Conservation (phyloP, 2,329 filamentous ascomycete species). For the Xenoacremonium recifei region DNA sequence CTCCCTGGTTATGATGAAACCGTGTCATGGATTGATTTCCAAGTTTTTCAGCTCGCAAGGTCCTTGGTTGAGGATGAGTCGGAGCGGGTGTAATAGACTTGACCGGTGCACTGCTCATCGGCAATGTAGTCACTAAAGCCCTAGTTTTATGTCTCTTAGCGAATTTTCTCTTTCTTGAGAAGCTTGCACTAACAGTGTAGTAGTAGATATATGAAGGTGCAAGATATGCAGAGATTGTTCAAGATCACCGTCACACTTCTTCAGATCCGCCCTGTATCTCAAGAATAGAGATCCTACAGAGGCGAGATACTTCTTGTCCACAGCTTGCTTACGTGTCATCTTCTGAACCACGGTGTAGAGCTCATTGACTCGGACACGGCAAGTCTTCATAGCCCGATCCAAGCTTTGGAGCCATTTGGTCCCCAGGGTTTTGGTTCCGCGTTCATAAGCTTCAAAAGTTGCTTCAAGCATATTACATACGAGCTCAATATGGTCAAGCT, state of each 20-base stretch:
- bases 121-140: too few relatives aligned
- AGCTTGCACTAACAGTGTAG: neutral
- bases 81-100: too few relatives aligned
- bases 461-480: slow-evolving; percentile 3
- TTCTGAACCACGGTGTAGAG: neutral
- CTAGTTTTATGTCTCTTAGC: too few relatives aligned
- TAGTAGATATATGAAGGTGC: neutral
- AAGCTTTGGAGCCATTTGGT: neutral
- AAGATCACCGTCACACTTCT: neutral
- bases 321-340: neutral
- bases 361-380: neutral
- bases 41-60: too few relatives aligned
- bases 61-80: too few relatives aligned
- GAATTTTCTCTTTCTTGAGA: too few relatives aligned
- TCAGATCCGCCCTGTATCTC: slow-evolving; percentile 1
- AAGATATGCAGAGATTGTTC: slow-evolving; percentile 1
- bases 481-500: slow-evolving; percentile 3
- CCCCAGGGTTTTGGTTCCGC: neutral
- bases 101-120: too few relatives aligned
- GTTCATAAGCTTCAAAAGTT: neutral
- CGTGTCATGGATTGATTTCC: too few relatives aligned
- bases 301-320: neutral
- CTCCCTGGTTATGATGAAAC: too few relatives aligned
- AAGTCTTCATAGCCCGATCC: neutral
- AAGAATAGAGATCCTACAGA: slow-evolving; percentile 1